A percentile compares a stretch with the other conserved stretches of the same genome.
phyloP scores from a whole-genome alignment of 805 yeast species.

The Monosporozyma yasuniensis region DNA sequence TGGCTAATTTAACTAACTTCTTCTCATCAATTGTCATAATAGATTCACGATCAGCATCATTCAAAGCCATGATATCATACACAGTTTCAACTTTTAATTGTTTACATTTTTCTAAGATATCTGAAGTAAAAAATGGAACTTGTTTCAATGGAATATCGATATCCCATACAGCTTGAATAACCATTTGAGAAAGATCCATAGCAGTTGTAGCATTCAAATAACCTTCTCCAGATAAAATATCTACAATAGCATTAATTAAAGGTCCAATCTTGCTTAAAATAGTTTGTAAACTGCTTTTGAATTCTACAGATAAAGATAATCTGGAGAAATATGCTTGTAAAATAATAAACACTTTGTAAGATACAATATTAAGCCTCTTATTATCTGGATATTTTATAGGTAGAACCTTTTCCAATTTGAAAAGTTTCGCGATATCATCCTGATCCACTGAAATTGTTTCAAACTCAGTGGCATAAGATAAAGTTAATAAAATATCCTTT shows the following conservation, averaged over 20 bases:
- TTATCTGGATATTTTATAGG: slow-evolving; percentile 48
- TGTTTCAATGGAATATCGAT: slow-evolving; percentile 71
- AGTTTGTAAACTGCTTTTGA: slow-evolving; percentile 45
- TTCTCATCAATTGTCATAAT: slow-evolving; percentile 47
- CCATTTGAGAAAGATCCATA: slow-evolving; percentile 84
- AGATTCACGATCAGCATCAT: slow-evolving; percentile 61
- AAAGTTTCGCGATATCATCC: slow-evolving; percentile 45
- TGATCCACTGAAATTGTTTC: slow-evolving; percentile 55
- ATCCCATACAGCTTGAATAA: slow-evolving; percentile 80
- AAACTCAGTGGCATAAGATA: slow-evolving; percentile 65
- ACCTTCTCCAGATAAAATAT: slow-evolving; percentile 73
- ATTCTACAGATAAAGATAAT: slow-evolving; percentile 49
- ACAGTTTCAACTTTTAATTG: slow-evolving; percentile 56
- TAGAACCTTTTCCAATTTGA: slow-evolving; percentile 44
- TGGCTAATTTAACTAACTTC: slow-evolving; percentile 60
- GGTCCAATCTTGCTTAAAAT: slow-evolving; percentile 44
- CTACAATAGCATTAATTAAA: slow-evolving; percentile 60
- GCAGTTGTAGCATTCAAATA: slow-evolving; percentile 65
- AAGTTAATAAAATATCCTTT: slow-evolving; percentile 51
- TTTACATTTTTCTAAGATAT: slow-evolving; percentile 45
- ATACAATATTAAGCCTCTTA: slow-evolving; percentile 37
- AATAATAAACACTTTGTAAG: slow-evolving; percentile 62
- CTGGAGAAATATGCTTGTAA: slow-evolving; percentile 78
- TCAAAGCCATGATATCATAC: slow-evolving; percentile 65
- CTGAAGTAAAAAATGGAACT: slow-evolving; percentile 54